A percentile compares a stretch with the other conserved stretches of the same genome.
Conservation (phyloP, 208 protist species). For the Crithidia bombi region DNA sequence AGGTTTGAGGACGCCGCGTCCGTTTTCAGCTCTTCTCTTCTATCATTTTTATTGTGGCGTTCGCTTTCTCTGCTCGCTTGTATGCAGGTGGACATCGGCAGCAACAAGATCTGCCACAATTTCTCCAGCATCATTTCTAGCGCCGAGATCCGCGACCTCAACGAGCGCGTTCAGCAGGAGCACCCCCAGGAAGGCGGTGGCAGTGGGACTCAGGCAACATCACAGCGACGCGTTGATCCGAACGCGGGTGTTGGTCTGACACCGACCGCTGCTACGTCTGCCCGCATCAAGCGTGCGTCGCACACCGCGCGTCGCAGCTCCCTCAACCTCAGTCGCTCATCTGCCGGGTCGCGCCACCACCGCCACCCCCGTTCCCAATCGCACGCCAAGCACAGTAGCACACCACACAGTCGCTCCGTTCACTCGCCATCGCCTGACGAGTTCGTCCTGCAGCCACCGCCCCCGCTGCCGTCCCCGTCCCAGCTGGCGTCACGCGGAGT, state of each 20-base stretch:
- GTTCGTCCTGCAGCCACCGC: background rate
- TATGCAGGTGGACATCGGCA: conserved; percentile 53
- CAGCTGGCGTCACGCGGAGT: background rate
- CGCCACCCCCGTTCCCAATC: background rate
- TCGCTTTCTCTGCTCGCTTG: conserved; percentile 1
- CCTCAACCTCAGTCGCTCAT: conserved; percentile 23
- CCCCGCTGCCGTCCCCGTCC: background rate
- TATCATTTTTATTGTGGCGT: background rate
- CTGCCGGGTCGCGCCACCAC: conserved; percentile 18
- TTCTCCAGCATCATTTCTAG: conserved; percentile 43
- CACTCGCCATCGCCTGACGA: conserved; percentile 17
- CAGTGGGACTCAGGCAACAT: background rate
- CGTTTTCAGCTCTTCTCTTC: conserved; percentile 3
- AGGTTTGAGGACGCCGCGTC: too few species aligned
- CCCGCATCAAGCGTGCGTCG: background rate
- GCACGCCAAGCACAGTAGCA: conserved; percentile 7
- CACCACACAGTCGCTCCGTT: conserved; percentile 14
- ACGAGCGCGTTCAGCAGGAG: conserved; percentile 28
- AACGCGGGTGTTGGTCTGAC: conserved; percentile 1
- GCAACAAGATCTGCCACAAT: conserved; percentile 46
- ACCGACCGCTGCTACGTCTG: background rate
- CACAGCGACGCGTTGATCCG: conserved; percentile 18
- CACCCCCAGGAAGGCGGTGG: conserved; percentile 17
- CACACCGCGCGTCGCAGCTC: conserved; percentile 5
- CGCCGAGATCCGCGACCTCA: conserved; percentile 32